Conservation (phyloP, 805 yeast genomes). For the Candida arabinofermentans region DNA sequence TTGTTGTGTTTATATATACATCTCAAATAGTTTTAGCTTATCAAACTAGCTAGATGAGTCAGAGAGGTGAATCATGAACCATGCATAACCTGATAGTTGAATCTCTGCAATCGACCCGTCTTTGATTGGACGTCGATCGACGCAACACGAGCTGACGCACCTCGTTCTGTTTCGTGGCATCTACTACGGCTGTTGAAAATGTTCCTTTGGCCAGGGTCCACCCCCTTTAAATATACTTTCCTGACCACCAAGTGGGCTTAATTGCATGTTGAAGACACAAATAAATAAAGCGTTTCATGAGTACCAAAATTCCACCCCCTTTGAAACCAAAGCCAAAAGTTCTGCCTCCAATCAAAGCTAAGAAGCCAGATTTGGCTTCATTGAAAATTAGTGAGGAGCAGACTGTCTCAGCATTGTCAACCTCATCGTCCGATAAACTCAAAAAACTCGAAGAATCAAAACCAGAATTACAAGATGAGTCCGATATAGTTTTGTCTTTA, state of each 20-base stretch:
- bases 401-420: background rate
- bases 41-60: too few relatives aligned
- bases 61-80: too few relatives aligned
- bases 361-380: constrained; percentile 19
- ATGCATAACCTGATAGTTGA: too few relatives aligned
- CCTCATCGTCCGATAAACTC: background rate
- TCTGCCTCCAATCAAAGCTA: constrained; percentile 24
- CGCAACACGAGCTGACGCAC: too few relatives aligned
- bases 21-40: too few relatives aligned
- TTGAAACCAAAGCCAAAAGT: constrained; percentile 32
- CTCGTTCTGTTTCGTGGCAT: too few relatives aligned
- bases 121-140: too few relatives aligned
- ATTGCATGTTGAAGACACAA: constrained; percentile 9
- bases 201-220: too few relatives aligned
- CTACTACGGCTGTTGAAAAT: too few relatives aligned
- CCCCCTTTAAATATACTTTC: background rate
- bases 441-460: background rate
- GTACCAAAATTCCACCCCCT: constrained; percentile 28
- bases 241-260: background rate
- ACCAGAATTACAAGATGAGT: background rate
- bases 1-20: too few relatives aligned
- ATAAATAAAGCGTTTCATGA: too few relatives aligned
- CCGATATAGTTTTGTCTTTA: constrained; percentile 11
- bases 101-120: too few relatives aligned
- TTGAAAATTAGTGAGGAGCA: background rate